These are phyloP conservation scores for Ilex aquifolium DNA, from an alignment of 257 asterid species.

Conservation along the genomic window DNA sequence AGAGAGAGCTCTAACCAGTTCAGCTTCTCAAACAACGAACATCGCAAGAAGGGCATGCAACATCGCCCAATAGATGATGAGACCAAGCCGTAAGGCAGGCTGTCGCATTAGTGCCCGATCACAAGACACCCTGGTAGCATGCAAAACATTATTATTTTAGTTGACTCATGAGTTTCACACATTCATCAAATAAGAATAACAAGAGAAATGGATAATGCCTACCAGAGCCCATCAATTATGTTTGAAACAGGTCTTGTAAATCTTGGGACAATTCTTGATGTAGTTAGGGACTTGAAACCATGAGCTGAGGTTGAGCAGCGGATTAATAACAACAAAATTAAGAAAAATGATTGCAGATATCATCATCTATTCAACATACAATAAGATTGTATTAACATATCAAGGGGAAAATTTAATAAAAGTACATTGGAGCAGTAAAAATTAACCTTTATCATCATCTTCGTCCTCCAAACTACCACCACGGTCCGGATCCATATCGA, in stretches of 20 bases:
- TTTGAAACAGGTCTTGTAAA: slow-evolving; percentile 89
- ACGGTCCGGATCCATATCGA: slow-evolving; percentile 59
- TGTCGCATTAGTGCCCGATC: slow-evolving; percentile 95
- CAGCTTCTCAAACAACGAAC: slow-evolving; percentile 57
- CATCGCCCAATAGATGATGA: slow-evolving; percentile 84
- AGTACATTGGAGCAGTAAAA: not conserved
- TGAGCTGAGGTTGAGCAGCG: slow-evolving; percentile 61
- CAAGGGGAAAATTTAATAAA: too few relatives aligned
- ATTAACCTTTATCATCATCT: slow-evolving; percentile 87
- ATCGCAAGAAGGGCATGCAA: slow-evolving; percentile 80
- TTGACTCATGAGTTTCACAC: slow-evolving; percentile 3
- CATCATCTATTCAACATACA: too few relatives aligned
- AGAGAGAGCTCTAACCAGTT: slow-evolving; percentile 31
- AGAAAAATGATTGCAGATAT: not conserved
- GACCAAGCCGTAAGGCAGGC: slow-evolving; percentile 88
- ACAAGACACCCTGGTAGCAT: slow-evolving; percentile 76
- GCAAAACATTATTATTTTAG: slow-evolving; percentile 10
- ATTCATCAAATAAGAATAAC: not conserved
- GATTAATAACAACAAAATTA: slow-evolving; percentile 5
- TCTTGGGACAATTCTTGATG: slow-evolving; percentile 81
- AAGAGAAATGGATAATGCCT: slow-evolving; percentile 14
- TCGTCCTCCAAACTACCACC: slow-evolving; percentile 60
- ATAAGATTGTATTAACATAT: too few relatives aligned
- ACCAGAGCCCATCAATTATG: slow-evolving; percentile 92
- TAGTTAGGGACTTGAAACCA: slow-evolving; percentile 95